A percentile compares a stretch with the other conserved stretches of the same genome.
phyloP scores from a whole-genome alignment of 2,329 filamentous ascomycete species.

The Pseudocercospora pini-densiflorae region DNA sequence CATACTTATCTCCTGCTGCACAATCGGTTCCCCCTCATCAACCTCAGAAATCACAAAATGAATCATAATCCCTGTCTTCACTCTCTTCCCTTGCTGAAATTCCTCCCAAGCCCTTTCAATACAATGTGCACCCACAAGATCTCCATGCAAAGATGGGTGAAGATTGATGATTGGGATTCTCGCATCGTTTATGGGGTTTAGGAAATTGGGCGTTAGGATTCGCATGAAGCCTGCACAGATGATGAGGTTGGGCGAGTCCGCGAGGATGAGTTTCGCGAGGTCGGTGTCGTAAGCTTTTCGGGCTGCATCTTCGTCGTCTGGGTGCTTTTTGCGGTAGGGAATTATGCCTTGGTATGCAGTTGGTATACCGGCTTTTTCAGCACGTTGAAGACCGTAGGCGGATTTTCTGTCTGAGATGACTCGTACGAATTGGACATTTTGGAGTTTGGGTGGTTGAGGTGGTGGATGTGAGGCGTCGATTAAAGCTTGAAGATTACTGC shows the following conservation, averaged over 20 bases:
- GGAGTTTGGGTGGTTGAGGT: slow-evolving; percentile 45
- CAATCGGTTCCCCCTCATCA: slow-evolving; percentile 75
- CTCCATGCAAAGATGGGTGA: slow-evolving; percentile 74
- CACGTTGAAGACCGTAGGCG: slow-evolving; percentile 68
- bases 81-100: slow-evolving; percentile 69
- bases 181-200: slow-evolving; percentile 67
- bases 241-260: slow-evolving; percentile 71
- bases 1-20: slow-evolving; percentile 70
- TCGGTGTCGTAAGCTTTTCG: slow-evolving; percentile 75
- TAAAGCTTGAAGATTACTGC: slow-evolving; percentile 79
- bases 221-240: slow-evolving; percentile 90
- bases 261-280: slow-evolving; percentile 69
- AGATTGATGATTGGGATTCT: slow-evolving; percentile 78
- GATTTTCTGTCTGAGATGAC: slow-evolving; percentile 70
- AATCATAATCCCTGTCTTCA: slow-evolving; percentile 81
- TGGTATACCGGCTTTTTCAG: slow-evolving; percentile 65
- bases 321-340: slow-evolving; percentile 72
- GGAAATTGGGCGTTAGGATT: slow-evolving; percentile 71
- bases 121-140: slow-evolving; percentile 72
- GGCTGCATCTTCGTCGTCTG: slow-evolving; percentile 58
- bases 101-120: slow-evolving; percentile 79
- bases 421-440: slow-evolving; percentile 60
- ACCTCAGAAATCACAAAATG: slow-evolving; percentile 80
- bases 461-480: slow-evolving; percentile 60
- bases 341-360: slow-evolving; percentile 83